Conservation (phyloP, 2,329 filamentous ascomycete species). For the Botrytis fragariae region DNA sequence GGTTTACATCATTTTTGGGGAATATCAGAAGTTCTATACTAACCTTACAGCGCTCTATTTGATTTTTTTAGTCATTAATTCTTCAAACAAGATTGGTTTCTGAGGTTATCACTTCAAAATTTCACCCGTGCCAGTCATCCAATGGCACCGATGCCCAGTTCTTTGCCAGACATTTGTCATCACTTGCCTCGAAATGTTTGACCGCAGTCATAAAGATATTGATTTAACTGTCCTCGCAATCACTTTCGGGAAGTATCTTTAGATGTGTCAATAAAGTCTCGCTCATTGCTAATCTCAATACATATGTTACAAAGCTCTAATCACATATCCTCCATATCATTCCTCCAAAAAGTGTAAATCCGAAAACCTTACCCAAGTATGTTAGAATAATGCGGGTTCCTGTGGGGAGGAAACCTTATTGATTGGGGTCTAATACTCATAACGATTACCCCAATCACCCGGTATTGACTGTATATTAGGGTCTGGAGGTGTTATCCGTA, state of each 20-base stretch:
- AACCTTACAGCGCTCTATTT: neutral
- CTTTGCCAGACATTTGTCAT: neutral
- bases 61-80: neutral
- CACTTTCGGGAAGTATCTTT: neutral
- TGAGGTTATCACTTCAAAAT: neutral
- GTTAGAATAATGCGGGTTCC: neutral
- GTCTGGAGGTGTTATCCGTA: neutral
- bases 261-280: neutral
- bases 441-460: neutral
- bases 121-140: neutral
- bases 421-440: neutral
- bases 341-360: neutral
- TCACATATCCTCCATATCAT: neutral
- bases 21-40: neutral
- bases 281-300: neutral
- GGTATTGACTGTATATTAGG: neutral
- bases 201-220: fast-evolving
- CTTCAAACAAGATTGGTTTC: neutral
- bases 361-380: neutral
- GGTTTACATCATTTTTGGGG: neutral
- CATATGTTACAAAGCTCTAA: neutral
- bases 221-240: neutral
- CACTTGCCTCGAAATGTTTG: neutral
- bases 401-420: neutral
- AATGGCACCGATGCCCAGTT: too few species aligned